phyloP scores from a whole-genome alignment of 345 rosid genomes.

The Crucihimalaya himalaica region DNA sequence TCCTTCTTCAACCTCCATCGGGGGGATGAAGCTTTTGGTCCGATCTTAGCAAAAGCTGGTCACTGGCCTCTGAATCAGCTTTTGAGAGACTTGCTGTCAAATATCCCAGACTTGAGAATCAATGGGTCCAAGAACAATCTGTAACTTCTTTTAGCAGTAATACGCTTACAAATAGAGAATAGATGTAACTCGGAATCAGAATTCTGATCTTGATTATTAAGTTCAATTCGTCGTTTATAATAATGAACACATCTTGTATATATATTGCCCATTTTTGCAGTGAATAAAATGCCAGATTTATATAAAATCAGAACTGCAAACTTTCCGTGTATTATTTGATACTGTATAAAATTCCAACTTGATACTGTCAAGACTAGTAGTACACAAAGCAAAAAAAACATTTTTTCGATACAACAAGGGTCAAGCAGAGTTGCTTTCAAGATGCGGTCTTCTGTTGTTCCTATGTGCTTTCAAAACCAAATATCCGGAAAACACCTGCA shows the following conservation, averaged over 20 bases:
- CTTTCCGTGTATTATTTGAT: constrained; percentile 9
- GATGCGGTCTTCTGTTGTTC: constrained; percentile 19
- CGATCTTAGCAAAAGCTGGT: constrained; percentile 37
- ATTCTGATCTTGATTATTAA: constrained; percentile 14
- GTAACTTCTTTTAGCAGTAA: constrained; percentile 20
- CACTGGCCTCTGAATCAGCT: not conserved
- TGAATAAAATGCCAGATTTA: constrained; percentile 14
- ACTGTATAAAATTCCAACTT: constrained; percentile 10
- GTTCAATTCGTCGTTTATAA: constrained; percentile 16
- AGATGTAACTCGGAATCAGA: constrained; percentile 23
- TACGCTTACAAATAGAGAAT: constrained; percentile 11
- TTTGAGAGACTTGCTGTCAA: constrained; percentile 18
- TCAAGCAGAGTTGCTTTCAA: not conserved
- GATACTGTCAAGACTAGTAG: constrained; percentile 2
- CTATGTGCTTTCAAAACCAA: constrained; percentile 79
- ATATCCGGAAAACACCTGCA: constrained; percentile 90
- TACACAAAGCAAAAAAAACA: not conserved
- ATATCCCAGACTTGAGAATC: constrained; percentile 24
- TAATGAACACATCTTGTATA: constrained; percentile 34
- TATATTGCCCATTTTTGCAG: not conserved
- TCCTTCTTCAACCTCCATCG: constrained; percentile 33
- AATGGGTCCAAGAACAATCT: constrained; percentile 26
- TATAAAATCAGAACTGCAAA: constrained; percentile 4
- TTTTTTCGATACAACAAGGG: not conserved
- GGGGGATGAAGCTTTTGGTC: constrained; percentile 67